These are phyloP conservation scores for Lactarius hengduanensis DNA, from an alignment of 768 basidiomycete species.

Conservation along the genomic window DNA sequence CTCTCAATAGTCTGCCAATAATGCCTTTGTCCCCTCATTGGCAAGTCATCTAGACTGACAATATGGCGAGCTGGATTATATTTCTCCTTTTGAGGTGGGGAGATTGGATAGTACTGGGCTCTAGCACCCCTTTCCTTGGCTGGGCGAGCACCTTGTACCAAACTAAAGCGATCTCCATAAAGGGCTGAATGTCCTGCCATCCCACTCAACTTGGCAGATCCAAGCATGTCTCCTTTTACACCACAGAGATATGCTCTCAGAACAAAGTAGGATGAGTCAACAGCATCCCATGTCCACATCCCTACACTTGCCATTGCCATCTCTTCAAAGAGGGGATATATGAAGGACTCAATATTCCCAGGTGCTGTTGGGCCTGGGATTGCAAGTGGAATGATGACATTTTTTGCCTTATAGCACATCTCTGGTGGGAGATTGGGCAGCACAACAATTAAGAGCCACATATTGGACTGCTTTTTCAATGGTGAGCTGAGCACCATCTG, in stretches of 20 bases:
- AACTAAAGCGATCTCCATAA: too few relatives aligned
- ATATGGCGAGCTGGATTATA: too few relatives aligned
- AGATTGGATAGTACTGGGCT: too few relatives aligned
- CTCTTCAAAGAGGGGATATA: conserved; percentile 1
- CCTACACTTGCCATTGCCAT: not conserved
- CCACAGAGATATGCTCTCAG: conserved; percentile 28
- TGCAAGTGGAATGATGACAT: conserved; percentile 3
- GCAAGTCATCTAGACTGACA: too few relatives aligned
- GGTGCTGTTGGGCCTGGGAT: conserved; percentile 8
- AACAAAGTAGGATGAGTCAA: conserved; percentile 3
- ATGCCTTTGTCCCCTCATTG: too few relatives aligned
- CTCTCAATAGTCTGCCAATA: too few relatives aligned
- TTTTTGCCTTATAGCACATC: not conserved
- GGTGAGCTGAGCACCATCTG: conserved; percentile 35
- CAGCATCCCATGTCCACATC: conserved; percentile 5
- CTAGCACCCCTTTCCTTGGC: too few relatives aligned
- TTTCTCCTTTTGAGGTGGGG: too few relatives aligned
- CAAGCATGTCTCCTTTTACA: conserved; percentile 37
- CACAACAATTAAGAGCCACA: conserved; percentile 32
- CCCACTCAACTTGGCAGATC: conserved; percentile 35
- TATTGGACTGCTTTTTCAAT: conserved; percentile 37
- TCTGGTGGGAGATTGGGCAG: conserved; percentile 28
- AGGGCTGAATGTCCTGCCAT: too few relatives aligned
- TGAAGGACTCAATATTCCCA: conserved; percentile 4
- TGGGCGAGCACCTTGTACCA: too few relatives aligned